Evolutionary conservation across 495 filamentous ascomycete genomes (phyloP).

Genomic region (Platismatia glauca): DNA sequence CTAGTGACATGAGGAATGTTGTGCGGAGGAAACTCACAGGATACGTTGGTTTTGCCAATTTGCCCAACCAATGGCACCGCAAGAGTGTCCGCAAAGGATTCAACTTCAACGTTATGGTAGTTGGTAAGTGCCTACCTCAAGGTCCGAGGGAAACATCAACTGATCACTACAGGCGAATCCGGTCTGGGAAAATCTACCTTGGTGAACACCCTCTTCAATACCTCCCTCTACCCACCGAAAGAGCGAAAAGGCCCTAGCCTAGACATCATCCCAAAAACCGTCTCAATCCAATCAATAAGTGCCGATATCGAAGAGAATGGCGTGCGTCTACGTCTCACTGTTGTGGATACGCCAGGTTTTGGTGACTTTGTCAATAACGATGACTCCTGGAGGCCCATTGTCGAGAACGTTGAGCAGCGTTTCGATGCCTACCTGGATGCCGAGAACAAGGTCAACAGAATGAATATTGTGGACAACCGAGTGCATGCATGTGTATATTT

Average conservation of each 20-base stretch:
- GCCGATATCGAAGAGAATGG: conserved; percentile 99
- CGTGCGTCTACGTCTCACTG: conserved; percentile 90
- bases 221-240: conserved; percentile 95
- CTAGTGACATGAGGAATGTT: conserved; percentile 89
- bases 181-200: conserved; percentile 98
- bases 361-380: conserved; percentile 99
- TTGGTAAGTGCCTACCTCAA: conserved; percentile 53
- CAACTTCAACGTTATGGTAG: conserved; percentile 99
- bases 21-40: conserved; percentile 96
- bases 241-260: conserved; percentile 93
- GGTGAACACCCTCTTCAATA: conserved; percentile 99
- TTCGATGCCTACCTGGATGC: conserved; percentile 97
- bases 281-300: conserved; percentile 96
- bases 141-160: conserved; percentile 27
- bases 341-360: conserved; percentile 96
- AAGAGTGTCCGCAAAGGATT: conserved; percentile 99
- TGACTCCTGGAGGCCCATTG: conserved; percentile 96
- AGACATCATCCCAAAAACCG: conserved; percentile 98
- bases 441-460: conserved; percentile 99
- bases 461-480: conserved; percentile 98
- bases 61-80: conserved; percentile 99
- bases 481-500: conserved; percentile 99
- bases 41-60: conserved; percentile 96
- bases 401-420: conserved; percentile 98
- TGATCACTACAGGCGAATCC: conserved; percentile 70